Conservation (phyloP, 2,329 filamentous ascomycete genomes). For the Metarhizium brunneum region DNA sequence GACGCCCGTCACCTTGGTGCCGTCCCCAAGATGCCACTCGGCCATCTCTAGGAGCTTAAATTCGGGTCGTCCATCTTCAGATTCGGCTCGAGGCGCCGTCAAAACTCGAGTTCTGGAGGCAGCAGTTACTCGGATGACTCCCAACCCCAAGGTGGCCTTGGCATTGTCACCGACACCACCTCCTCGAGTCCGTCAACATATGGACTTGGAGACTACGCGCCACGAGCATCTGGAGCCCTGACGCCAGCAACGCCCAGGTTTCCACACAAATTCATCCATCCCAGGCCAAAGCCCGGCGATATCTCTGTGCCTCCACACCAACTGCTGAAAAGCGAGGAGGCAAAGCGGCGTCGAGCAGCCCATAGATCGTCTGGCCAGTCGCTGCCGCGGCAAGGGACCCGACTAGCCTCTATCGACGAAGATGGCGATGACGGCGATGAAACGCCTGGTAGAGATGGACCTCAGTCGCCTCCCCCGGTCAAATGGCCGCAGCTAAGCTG, state of each 20-base stretch:
- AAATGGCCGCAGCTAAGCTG: background rate
- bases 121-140: background rate
- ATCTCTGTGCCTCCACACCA: background rate
- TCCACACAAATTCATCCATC: background rate
- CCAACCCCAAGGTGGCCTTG: background rate
- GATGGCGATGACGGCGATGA: background rate
- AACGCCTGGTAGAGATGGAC: background rate
- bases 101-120: background rate
- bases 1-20: background rate
- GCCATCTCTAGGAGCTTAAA: background rate
- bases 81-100: background rate
- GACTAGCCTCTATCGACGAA: constrained; percentile 5
- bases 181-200: background rate
- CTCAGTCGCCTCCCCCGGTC: background rate
- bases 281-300: background rate
- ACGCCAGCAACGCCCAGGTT: background rate
- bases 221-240: background rate
- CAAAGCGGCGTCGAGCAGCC: background rate
- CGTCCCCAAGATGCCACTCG: background rate
- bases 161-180: background rate
- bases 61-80: background rate
- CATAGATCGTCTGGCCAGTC: background rate
- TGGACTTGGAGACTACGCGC: background rate
- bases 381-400: background rate
- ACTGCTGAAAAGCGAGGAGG: background rate